Evolutionary conservation across 2,329 filamentous ascomycete genomes (phyloP).

Genomic region (Aureobasidium melanogenum): DNA sequence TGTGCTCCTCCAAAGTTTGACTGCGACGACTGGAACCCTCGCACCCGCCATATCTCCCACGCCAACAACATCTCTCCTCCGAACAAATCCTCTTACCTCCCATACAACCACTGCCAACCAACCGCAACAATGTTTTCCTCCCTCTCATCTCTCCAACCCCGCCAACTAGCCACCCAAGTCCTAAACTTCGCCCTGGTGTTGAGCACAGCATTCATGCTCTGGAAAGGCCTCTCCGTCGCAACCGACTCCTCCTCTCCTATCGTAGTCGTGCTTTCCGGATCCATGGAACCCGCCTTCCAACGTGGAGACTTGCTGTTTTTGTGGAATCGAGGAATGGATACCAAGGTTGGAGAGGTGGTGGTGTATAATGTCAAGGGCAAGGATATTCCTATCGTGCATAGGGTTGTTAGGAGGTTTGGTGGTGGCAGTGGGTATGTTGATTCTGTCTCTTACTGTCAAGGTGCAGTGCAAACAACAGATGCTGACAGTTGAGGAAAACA

Average conservation of each 20-base stretch:
- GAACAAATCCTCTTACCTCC: neutral
- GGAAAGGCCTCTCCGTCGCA: constrained; percentile 75
- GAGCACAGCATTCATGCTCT: constrained; percentile 85
- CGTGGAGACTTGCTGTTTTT: constrained; percentile 67
- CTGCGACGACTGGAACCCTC: neutral
- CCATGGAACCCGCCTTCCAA: constrained; percentile 77
- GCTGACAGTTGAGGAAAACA: neutral
- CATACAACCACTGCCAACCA: constrained; percentile 8
- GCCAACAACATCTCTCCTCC: neutral
- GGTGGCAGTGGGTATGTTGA: constrained; percentile 29
- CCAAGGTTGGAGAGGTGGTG: constrained; percentile 63
- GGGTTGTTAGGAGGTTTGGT: constrained; percentile 66
- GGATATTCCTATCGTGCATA: constrained; percentile 95
- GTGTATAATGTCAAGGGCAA: constrained; percentile 84
- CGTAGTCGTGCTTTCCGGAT: constrained; percentile 75
- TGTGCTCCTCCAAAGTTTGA: neutral
- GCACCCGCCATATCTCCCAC: neutral
- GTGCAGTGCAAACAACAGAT: too few relatives aligned
- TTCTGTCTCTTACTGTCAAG: constrained; percentile 11
- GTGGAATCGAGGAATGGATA: constrained; percentile 60
- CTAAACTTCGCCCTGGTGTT: constrained; percentile 88
- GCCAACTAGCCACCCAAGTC: constrained; percentile 71
- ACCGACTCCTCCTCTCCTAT: constrained; percentile 60
- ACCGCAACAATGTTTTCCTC: constrained; percentile 54
- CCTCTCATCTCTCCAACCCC: constrained; percentile 59